A percentile compares a stretch with the other conserved stretches of the same genome.
phyloP scores from a whole-genome alignment of 805 yeast species.

The Lachancea dasiensis region DNA sequence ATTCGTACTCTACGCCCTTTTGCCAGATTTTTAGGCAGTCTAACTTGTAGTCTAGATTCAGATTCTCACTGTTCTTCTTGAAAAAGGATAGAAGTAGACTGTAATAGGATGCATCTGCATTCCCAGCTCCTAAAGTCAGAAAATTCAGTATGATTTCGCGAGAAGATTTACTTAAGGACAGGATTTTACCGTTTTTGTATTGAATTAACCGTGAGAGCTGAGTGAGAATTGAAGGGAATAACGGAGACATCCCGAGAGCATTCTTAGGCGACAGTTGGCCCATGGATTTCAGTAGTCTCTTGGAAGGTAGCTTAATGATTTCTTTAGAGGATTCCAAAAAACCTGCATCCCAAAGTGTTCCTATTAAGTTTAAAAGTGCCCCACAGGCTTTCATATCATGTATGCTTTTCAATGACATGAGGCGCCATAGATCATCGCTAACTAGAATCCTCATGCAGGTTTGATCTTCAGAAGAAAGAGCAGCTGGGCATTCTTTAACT shows the following conservation, averaged over 20 bases:
- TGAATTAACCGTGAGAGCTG: slow-evolving; percentile 40
- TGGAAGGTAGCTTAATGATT: slow-evolving; percentile 31
- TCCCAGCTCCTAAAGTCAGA: slow-evolving; percentile 47
- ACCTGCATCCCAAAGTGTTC: slow-evolving; percentile 24
- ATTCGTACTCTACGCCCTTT: slow-evolving; percentile 23
- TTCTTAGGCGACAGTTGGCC: slow-evolving; percentile 32
- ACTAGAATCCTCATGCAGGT: slow-evolving; percentile 34
- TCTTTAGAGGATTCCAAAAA: slow-evolving; percentile 21
- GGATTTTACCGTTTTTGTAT: slow-evolving; percentile 43
- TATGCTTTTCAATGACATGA: slow-evolving; percentile 32
- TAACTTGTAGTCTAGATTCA: slow-evolving; percentile 14
- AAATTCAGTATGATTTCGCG: slow-evolving; percentile 42
- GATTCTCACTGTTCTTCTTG: slow-evolving; percentile 13
- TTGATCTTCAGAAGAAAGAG: slow-evolving; percentile 7
- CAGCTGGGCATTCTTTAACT: slow-evolving; percentile 14
- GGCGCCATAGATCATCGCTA: slow-evolving; percentile 42
- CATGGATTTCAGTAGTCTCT: slow-evolving; percentile 31
- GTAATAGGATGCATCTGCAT: slow-evolving; percentile 48
- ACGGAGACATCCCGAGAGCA: slow-evolving; percentile 39
- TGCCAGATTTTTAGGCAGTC: slow-evolving; percentile 30
- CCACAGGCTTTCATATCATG: slow-evolving; percentile 40
- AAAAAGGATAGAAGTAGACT: slow-evolving; percentile 20
- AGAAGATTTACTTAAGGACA: slow-evolving; percentile 48
- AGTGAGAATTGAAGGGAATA: slow-evolving; percentile 45
- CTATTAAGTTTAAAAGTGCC: slow-evolving; percentile 36